Conservation (phyloP, 2,329 filamentous ascomycete species). For the Aspergillus uvarum region DNA sequence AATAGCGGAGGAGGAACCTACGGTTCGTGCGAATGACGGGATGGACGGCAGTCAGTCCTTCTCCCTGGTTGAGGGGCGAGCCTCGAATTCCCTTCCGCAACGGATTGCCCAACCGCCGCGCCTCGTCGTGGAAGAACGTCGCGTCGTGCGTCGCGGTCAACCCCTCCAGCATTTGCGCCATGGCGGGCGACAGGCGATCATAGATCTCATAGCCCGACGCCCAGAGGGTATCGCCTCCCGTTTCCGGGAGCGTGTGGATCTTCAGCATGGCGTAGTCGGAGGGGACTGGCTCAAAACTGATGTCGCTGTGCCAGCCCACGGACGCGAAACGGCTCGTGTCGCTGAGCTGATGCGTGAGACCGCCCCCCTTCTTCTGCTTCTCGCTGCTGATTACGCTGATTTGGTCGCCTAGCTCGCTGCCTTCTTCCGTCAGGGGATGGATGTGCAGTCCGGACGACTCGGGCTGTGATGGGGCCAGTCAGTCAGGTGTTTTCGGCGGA, state of each 20-base stretch:
- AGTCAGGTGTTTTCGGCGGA: not conserved
- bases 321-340: slow-evolving; percentile 41
- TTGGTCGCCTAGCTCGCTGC: slow-evolving; percentile 58
- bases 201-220: slow-evolving; percentile 67
- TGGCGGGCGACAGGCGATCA: slow-evolving; percentile 58
- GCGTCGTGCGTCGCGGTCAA: slow-evolving; percentile 59
- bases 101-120: slow-evolving; percentile 20
- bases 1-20: slow-evolving; percentile 3
- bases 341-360: slow-evolving; percentile 32
- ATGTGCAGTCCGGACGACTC: slow-evolving; percentile 58
- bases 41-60: slow-evolving; percentile 53
- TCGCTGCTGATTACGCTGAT: slow-evolving; percentile 65
- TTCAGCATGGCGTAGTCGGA: slow-evolving; percentile 63
- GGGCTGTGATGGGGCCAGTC: slow-evolving; percentile 36
- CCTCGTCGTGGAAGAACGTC: slow-evolving; percentile 53
- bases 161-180: slow-evolving; percentile 58
- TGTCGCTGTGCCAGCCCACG: slow-evolving; percentile 59
- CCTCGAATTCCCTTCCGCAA: slow-evolving; percentile 52
- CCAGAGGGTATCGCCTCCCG: slow-evolving; percentile 64
- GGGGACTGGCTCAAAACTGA: slow-evolving; percentile 64
- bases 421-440: slow-evolving; percentile 58
- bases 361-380: slow-evolving; percentile 49
- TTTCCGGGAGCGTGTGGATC: slow-evolving; percentile 56
- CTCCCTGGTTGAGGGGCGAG: slow-evolving; percentile 56
- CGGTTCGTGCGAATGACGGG: slow-evolving; percentile 60